Percentiles rank a stretch among this genome's conserved stretches.
Conservation (phyloP, 225 moss, liverwort and hornwort species). For the Polytrichum commune region DNA sequence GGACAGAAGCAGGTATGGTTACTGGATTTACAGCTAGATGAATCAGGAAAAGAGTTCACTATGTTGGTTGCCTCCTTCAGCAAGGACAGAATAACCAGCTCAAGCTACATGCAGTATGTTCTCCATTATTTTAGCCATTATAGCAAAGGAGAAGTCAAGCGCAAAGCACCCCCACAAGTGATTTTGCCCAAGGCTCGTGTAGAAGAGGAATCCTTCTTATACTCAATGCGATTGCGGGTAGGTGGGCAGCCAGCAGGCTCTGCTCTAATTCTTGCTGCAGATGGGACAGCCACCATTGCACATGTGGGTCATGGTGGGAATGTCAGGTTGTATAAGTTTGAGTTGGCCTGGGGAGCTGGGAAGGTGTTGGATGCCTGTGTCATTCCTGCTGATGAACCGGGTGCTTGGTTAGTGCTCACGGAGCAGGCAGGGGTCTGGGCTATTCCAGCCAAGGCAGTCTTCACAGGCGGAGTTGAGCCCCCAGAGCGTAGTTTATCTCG, state of each 20-base stretch:
- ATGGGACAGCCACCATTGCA: constrained; percentile 87
- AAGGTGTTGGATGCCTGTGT: constrained; percentile 87
- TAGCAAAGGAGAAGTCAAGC: constrained; percentile 41
- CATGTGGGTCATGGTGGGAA: constrained; percentile 47
- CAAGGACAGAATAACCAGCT: constrained; percentile 55
- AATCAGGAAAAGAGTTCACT: constrained; percentile 60
- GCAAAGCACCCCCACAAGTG: constrained; percentile 64
- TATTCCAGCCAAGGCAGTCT: constrained; percentile 68
- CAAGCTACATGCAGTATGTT: constrained; percentile 71
- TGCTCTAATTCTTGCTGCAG: constrained; percentile 71
- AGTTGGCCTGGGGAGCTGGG: constrained; percentile 77
- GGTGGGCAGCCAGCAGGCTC: constrained; percentile 88
- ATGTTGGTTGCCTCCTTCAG: constrained; percentile 72
- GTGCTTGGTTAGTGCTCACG: constrained; percentile 87
- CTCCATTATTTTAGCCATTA: constrained; percentile 66
- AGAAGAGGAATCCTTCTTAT: constrained; percentile 73
- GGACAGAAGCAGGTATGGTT: constrained; percentile 88
- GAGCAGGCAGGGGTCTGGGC: constrained; percentile 98
- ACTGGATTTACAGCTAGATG: constrained; percentile 82
- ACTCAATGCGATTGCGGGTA: constrained; percentile 80
- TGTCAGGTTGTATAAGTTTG: constrained; percentile 81
- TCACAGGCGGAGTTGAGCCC: constrained; percentile 55
- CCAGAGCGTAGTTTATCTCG: constrained; percentile 56
- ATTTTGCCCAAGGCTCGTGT: constrained; percentile 86
- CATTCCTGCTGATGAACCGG: constrained; percentile 71